These are phyloP conservation scores for Metschnikowia santaceciliae DNA, from an alignment of 805 yeast species.

Conservation along the genomic window DNA sequence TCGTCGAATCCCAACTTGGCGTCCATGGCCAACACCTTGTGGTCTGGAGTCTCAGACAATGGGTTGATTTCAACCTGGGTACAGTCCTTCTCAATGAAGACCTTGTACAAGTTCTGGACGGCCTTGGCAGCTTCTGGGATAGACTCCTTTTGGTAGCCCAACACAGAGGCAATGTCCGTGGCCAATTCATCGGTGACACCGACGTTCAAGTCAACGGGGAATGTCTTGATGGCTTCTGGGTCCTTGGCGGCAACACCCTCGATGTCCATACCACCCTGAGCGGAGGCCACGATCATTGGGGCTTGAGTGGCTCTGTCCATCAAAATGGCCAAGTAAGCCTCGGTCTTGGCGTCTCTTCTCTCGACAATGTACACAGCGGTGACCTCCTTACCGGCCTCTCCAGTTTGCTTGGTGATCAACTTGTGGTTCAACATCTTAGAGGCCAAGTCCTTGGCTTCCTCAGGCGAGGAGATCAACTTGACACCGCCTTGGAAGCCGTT, in stretches of 20 bases:
- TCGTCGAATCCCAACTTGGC: conserved; percentile 98
- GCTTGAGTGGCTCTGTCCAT: conserved; percentile 90
- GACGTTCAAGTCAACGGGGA: conserved; percentile 66
- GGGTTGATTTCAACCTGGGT: conserved; percentile 99
- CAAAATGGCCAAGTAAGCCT: conserved; percentile 91
- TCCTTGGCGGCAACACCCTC: conserved; percentile 94
- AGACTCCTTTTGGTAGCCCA: conserved; percentile 79
- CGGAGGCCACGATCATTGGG: conserved; percentile 91
- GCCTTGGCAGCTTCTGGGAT: conserved; percentile 83
- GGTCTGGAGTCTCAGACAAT: conserved; percentile 85
- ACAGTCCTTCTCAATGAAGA: conserved; percentile 88
- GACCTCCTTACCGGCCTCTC: conserved; percentile 94
- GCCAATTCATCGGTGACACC: conserved; percentile 84
- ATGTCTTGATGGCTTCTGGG: conserved; percentile 90
- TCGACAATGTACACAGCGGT: conserved; percentile 95
- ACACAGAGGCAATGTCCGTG: conserved; percentile 64
- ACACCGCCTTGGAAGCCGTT: conserved; percentile 97
- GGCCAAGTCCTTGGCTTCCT: conserved; percentile 83
- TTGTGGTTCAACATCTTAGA: conserved; percentile 88
- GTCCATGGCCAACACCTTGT: conserved; percentile 94
- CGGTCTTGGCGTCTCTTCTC: conserved; percentile 89
- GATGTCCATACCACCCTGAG: conserved; percentile 99
- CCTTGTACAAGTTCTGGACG: conserved; percentile 81
- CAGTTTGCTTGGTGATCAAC: conserved; percentile 96
- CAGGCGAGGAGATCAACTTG: conserved; percentile 77